phyloP scores from a whole-genome alignment of 768 basidiomycete species.

The Strobilomyces dryophilus region DNA sequence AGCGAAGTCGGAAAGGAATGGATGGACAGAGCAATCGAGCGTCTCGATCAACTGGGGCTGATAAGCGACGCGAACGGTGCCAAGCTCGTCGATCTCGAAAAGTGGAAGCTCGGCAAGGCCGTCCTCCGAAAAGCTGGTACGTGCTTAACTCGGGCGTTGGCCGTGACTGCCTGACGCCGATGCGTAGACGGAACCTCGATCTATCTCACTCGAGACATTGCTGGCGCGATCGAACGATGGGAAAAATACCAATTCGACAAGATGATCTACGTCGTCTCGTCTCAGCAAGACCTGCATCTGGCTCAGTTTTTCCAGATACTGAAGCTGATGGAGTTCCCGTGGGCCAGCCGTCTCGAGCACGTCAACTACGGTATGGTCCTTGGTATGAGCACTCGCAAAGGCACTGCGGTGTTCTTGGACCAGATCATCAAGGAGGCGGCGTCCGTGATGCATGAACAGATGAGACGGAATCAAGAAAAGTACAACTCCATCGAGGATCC shows the following conservation, averaged over 20 bases:
- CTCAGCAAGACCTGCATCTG: constrained; percentile 83
- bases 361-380: constrained; percentile 89
- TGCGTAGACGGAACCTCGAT: constrained; percentile 80
- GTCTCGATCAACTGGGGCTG: constrained; percentile 67
- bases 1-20: constrained; percentile 70
- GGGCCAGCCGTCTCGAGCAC: constrained; percentile 80
- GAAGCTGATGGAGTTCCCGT: constrained; percentile 83
- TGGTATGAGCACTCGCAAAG: constrained; percentile 93
- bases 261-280: constrained; percentile 92
- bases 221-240: constrained; percentile 87
- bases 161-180: constrained; percentile 9
- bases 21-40: constrained; percentile 67
- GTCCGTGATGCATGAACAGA: constrained; percentile 92
- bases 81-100: constrained; percentile 80
- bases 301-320: constrained; percentile 93
- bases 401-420: constrained; percentile 92
- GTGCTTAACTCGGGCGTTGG: constrained; percentile 5
- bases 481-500: constrained; percentile 88
- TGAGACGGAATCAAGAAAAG: constrained; percentile 92
- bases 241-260: constrained; percentile 87
- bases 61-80: constrained; percentile 78
- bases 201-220: constrained; percentile 94
- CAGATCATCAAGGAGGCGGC: constrained; percentile 89
- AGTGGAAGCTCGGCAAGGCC: constrained; percentile 89
- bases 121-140: constrained; percentile 82